Percentiles rank a stretch among this genome's conserved stretches.
Evolutionary conservation across 306 rosid species (phyloP).

Genomic region (Trifolium dubium): DNA sequence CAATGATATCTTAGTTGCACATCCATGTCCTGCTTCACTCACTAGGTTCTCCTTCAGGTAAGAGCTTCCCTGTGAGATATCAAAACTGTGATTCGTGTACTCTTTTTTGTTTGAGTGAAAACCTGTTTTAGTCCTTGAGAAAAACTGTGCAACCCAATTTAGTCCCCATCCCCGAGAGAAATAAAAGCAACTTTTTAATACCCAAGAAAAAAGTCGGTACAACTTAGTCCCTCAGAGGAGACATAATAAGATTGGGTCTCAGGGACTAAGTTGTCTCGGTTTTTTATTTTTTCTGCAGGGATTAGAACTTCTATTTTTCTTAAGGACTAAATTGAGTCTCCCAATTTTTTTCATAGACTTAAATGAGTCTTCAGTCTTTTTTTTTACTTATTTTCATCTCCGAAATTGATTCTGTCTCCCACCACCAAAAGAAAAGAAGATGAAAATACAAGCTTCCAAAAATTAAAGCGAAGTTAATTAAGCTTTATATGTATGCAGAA

Average conservation of each 20-base stretch:
- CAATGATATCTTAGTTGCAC: conserved; percentile 79
- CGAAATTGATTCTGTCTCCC: not conserved
- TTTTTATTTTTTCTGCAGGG: not conserved
- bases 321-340: not conserved
- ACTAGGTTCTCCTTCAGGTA: conserved; percentile 87
- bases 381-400: conserved; percentile 18
- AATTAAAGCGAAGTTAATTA: conserved; percentile 1
- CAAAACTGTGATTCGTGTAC: conserved; percentile 5
- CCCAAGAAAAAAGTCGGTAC: not conserved
- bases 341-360: not conserved
- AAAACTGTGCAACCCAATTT: not conserved
- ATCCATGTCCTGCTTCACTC: conserved; percentile 88
- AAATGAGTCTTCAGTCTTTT: not conserved
- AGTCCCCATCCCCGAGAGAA: not conserved
- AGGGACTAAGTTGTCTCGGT: not conserved
- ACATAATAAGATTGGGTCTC: not conserved
- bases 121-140: not conserved
- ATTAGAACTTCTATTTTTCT: not conserved
- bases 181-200: not conserved
- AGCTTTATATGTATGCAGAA: conserved; percentile 56
- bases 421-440: not conserved
- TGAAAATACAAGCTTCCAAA: not conserved
- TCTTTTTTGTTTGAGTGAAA: not conserved
- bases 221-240: not conserved
- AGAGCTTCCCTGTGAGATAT: conserved; percentile 21